Percentiles rank a stretch among this genome's conserved stretches.
Conservation (phyloP, 2,329 filamentous ascomycete species). For the Paraphoma sp. region DNA sequence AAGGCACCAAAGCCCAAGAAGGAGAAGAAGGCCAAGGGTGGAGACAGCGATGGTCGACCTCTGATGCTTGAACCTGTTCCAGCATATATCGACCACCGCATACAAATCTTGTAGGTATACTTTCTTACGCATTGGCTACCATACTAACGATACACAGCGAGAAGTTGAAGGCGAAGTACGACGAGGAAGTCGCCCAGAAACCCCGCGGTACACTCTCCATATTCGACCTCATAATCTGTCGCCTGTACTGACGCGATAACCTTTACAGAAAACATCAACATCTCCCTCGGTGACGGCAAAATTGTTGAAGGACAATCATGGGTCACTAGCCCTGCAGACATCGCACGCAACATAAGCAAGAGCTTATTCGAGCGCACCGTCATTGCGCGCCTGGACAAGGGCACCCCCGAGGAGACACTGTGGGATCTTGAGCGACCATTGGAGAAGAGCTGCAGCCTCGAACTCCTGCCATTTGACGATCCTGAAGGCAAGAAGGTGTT, state of each 20-base stretch:
- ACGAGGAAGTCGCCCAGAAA: constrained; percentile 75
- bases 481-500: constrained; percentile 87
- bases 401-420: constrained; percentile 73
- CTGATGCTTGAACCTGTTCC: constrained; percentile 63
- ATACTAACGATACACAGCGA: constrained; percentile 56
- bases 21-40: constrained; percentile 56
- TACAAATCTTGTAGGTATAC: constrained; percentile 71
- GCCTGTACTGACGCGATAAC: constrained; percentile 19
- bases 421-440: constrained; percentile 94
- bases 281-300: constrained; percentile 76
- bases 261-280: constrained; percentile 67
- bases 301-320: constrained; percentile 79
- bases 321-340: constrained; percentile 85
- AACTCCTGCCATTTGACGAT: constrained; percentile 82
- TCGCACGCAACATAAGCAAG: constrained; percentile 82
- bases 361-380: constrained; percentile 85
- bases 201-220: constrained; percentile 58
- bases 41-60: constrained; percentile 49
- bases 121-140: background rate
- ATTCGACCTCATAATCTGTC: background rate
- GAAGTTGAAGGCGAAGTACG: constrained; percentile 81
- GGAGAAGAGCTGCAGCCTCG: constrained; percentile 84
- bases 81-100: constrained; percentile 81
- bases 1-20: constrained; percentile 47
- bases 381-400: constrained; percentile 82